Evolutionary conservation across 2,329 filamentous ascomycete genomes (phyloP), one percentile per base, ranked within the genome.

Genomic region (Colletotrichum nymphaeae): DNA sequence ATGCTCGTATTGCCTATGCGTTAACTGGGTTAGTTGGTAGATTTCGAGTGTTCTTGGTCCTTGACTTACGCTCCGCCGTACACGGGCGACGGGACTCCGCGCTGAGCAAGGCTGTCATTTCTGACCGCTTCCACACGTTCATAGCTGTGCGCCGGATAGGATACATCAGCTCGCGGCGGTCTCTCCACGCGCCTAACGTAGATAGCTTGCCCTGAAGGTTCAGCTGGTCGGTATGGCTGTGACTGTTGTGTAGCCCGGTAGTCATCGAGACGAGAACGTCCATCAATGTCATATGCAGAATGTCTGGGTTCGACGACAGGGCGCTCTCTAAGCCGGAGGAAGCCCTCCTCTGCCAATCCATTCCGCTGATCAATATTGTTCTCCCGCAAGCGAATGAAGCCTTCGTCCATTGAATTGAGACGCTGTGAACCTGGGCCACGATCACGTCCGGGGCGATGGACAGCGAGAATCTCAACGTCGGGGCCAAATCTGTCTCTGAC

Each of bases 401-500:
- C 72, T 26, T 74, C 72, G 19, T 72, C 62, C 32, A 32, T 60
- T 22, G 58, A 52, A 30, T 46, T 7, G 24, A 14, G 35, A n/a
- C 32, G 75, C 24, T 58, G 57, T 9, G 46, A 24, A 8, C 52
- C 26, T 9, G 52, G 64, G 12, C 59, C 72, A 56, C 62, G 32
- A 24, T 74, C 67, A 56, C 46, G 67, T 24, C 46, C 22, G 16
- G 66, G 71, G 12, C 69, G 75, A 37, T 68, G 70, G 14, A 74
- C 53, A 26, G 76, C 53, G n/a, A 75, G 49, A 3, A 76, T 74
- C 42, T 73, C 70, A 11, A 68, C 59, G 57, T 75, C 63, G 28
- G 72, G 66, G 42, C 66, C 67, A 37, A 76, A 69, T 64, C 67
- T 53, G 65, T 67, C 65, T 42, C 75, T 69, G 76, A 73, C 46